Evolutionary conservation across 305 asterid species (phyloP).

Genomic region (Solanum hybrid): DNA sequence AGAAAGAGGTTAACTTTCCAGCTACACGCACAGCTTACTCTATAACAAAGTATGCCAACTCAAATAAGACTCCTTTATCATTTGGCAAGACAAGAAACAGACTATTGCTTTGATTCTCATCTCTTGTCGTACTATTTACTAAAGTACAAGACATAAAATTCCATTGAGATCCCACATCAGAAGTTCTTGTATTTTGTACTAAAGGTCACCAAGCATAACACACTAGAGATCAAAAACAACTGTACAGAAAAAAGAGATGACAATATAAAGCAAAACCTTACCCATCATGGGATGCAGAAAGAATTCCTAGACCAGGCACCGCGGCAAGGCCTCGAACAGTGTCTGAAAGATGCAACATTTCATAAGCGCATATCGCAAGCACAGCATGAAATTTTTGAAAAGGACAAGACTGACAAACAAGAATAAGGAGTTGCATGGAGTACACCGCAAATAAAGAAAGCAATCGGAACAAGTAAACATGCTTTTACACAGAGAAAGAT

Average conservation of each 20-base stretch:
- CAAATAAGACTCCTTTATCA: background rate
- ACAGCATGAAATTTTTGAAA: background rate
- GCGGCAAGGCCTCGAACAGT: conserved; percentile 83
- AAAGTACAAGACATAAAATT: background rate
- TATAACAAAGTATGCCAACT: background rate
- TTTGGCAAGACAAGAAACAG: background rate
- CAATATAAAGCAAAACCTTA: conserved; percentile 16
- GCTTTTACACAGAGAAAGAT: background rate
- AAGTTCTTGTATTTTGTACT: background rate
- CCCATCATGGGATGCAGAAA: conserved; percentile 99
- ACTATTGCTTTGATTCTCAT: background rate
- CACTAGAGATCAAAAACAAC: background rate
- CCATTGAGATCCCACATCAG: background rate
- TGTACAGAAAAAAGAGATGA: background rate
- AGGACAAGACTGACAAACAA: background rate
- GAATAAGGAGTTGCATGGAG: background rate
- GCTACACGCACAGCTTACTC: background rate
- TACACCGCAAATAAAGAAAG: background rate
- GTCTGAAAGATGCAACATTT: conserved; percentile 37
- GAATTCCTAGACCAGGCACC: conserved; percentile 73
- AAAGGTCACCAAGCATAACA: background rate
- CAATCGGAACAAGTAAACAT: background rate
- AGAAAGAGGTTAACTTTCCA: background rate
- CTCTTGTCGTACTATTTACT: background rate
- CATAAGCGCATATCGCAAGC: background rate